Percentiles rank a stretch among this genome's conserved stretches.
These are phyloP conservation scores for Agrocybe pediades DNA, from an alignment of 768 basidiomycete genomes.

Conservation along the genomic window DNA sequence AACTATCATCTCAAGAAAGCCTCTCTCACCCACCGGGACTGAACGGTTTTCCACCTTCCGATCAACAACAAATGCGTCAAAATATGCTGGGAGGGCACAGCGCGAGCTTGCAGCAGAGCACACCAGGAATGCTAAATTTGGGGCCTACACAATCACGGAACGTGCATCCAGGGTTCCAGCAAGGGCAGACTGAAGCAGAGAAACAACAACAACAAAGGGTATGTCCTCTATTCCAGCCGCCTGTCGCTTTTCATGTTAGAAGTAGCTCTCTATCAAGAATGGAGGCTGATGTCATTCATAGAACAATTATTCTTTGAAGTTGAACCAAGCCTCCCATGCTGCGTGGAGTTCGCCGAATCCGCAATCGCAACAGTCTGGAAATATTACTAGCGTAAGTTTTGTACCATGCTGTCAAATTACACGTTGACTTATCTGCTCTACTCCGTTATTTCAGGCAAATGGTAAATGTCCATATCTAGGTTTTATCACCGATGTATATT, in stretches of 20 bases:
- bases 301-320: slow-evolving; percentile 65
- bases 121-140: slow-evolving; percentile 71
- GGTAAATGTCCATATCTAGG: slow-evolving; percentile 18
- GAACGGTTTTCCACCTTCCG: slow-evolving; percentile 61
- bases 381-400: slow-evolving; percentile 25
- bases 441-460: slow-evolving; percentile 27
- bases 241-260: neutral
- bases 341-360: slow-evolving; percentile 65
- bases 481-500: slow-evolving; percentile 9
- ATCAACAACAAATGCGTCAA: slow-evolving; percentile 60
- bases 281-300: slow-evolving; percentile 26
- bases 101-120: slow-evolving; percentile 39
- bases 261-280: slow-evolving; percentile 5
- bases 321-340: slow-evolving; percentile 60
- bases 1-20: slow-evolving; percentile 37
- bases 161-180: slow-evolving; percentile 55
- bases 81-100: slow-evolving; percentile 55
- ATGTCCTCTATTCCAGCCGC: slow-evolving; percentile 32
- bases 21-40: slow-evolving; percentile 74
- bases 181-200: slow-evolving; percentile 64
- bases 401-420: slow-evolving; percentile 5
- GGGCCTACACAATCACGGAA: slow-evolving; percentile 43
- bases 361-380: slow-evolving; percentile 31
- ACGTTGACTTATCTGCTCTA: slow-evolving; percentile 7
- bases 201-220: slow-evolving; percentile 64